phyloP scores from a whole-genome alignment of 192 early-diverging fungal genomes.

The Fimicolochytrium jonesii region DNA sequence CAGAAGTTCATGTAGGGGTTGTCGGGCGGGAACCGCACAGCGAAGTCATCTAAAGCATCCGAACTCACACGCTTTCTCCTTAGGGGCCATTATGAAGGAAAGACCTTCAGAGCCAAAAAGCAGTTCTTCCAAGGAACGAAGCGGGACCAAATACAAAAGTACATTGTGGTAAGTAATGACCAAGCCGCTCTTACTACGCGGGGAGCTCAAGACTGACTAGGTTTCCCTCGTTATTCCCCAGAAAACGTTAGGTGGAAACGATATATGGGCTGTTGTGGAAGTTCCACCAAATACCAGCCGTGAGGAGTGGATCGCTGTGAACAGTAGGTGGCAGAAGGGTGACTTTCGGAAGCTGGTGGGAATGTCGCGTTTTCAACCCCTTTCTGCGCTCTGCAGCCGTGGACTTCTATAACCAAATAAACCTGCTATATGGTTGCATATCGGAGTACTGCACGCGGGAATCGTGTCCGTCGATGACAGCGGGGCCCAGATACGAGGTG shows the following conservation, averaged over 20 bases:
- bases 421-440: slow-evolving; percentile 33
- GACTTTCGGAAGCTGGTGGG: background rate
- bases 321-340: slow-evolving; percentile 9
- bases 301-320: slow-evolving; percentile 33
- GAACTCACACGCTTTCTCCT: background rate
- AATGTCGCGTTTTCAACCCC: background rate
- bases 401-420: slow-evolving; percentile 37
- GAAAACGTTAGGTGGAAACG: slow-evolving; percentile 35
- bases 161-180: slow-evolving; percentile 38
- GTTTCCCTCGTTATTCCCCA: too few relatives aligned
- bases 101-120: slow-evolving; percentile 29
- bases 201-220: too few relatives aligned
- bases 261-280: slow-evolving; percentile 16
- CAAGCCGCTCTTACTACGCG: background rate
- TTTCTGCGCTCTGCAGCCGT: slow-evolving; percentile 16
- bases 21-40: too few relatives aligned
- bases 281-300: slow-evolving; percentile 23
- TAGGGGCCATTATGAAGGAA: slow-evolving; percentile 22
- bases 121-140: slow-evolving; percentile 27
- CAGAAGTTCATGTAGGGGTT: too few relatives aligned
- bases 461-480: slow-evolving; percentile 31
- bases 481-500: slow-evolving; percentile 20
- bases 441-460: slow-evolving; percentile 27
- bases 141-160: slow-evolving; percentile 34
- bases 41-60: background rate